phyloP scores from a whole-genome alignment of 2,329 filamentous ascomycete genomes.

The Blumeriella jaapii region DNA sequence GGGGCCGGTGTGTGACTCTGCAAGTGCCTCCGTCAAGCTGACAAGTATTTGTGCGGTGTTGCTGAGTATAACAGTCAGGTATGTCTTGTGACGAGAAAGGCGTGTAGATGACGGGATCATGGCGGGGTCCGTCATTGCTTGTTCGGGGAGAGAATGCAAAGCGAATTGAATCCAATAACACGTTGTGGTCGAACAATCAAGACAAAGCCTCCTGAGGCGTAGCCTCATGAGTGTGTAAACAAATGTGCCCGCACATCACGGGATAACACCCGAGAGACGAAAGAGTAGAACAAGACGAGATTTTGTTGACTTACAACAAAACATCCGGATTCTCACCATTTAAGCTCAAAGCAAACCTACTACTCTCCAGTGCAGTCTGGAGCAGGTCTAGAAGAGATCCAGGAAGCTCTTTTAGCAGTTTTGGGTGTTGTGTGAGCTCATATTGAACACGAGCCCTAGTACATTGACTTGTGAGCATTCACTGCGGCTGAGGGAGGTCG shows the following conservation, averaged over 20 bases:
- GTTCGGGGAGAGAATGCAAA: too few relatives aligned
- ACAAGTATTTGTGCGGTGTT: constrained; percentile 61
- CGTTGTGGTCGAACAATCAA: too few relatives aligned
- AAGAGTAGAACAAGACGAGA: constrained; percentile 1
- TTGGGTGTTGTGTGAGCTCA: constrained; percentile 55
- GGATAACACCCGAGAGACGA: background rate
- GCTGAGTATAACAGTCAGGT: constrained; percentile 21
- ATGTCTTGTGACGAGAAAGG: background rate
- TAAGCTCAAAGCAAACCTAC: constrained; percentile 47
- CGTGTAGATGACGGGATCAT: background rate
- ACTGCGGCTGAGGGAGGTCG: constrained; percentile 1
- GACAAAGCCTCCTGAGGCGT: too few relatives aligned
- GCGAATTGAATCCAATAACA: too few relatives aligned
- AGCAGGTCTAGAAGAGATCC: constrained; percentile 42
- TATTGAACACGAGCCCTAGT: constrained; percentile 55
- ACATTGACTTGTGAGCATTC: constrained; percentile 4
- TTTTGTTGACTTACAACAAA: constrained; percentile 36
- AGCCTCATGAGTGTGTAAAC: too few relatives aligned
- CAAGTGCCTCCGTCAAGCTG: constrained; percentile 48
- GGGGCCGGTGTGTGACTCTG: constrained; percentile 29
- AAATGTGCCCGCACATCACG: background rate
- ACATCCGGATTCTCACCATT: constrained; percentile 54
- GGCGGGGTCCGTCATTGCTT: background rate
- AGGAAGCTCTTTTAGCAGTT: constrained; percentile 47
- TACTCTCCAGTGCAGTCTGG: constrained; percentile 48